Percentiles rank a stretch among this genome's conserved stretches.
These are phyloP conservation scores for Penicillium sp. DNA, from an alignment of 2,329 filamentous ascomycete genomes.

Conservation along the genomic window DNA sequence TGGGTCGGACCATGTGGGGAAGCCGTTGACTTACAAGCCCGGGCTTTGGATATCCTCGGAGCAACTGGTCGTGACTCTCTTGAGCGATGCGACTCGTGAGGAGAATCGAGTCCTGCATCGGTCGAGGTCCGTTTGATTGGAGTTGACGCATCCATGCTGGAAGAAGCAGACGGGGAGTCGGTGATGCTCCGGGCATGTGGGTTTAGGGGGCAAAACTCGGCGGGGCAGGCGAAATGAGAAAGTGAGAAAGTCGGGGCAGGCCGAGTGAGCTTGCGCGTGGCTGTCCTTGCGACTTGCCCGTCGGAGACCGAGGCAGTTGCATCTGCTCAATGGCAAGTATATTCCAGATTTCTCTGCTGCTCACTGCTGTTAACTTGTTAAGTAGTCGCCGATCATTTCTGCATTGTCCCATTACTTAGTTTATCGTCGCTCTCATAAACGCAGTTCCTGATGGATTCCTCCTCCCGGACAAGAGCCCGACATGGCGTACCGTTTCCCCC, in stretches of 20 bases:
- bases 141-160: constrained; percentile 24
- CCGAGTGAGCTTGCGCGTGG: background rate
- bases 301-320: background rate
- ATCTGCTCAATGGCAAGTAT: background rate
- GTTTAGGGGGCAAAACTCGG: constrained; percentile 20
- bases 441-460: background rate
- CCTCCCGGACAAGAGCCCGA: background rate
- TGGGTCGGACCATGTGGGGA: constrained; percentile 9
- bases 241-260: constrained; percentile 8
- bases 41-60: constrained; percentile 45
- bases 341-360: background rate
- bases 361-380: no score
- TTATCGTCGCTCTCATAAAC: background rate
- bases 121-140: constrained; percentile 40
- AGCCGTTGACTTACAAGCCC: constrained; percentile 38
- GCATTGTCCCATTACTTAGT: background rate
- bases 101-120: constrained; percentile 37
- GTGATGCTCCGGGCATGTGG: constrained; percentile 26
- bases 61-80: constrained; percentile 25
- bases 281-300: background rate
- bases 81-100: constrained; percentile 28
- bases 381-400: no score
- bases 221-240: constrained; percentile 12
- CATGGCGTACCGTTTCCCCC: background rate
- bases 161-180: constrained; percentile 9